Percentiles rank a stretch among this genome's conserved stretches.
Evolutionary conservation across 2,329 filamentous ascomycete genomes (phyloP).

Genomic region (Epichloe aotearoae): DNA sequence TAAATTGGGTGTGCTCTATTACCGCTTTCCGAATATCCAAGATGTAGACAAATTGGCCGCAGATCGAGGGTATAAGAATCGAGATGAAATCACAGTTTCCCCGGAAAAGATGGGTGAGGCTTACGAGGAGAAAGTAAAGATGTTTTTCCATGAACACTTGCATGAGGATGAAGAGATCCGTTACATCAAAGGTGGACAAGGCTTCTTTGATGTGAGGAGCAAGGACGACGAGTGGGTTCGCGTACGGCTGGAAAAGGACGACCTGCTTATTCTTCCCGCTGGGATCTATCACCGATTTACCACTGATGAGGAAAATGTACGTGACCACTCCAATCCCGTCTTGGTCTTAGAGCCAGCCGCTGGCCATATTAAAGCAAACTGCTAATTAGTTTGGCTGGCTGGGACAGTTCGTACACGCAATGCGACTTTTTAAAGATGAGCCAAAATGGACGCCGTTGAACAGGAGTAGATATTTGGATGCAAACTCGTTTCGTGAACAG

Average conservation of each 20-base stretch:
- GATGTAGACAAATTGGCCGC: conserved; percentile 62
- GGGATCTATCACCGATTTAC: conserved; percentile 98
- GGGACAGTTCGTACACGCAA: conserved; percentile 76
- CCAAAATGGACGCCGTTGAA: conserved; percentile 97
- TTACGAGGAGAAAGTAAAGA: conserved; percentile 90
- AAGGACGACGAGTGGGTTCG: conserved; percentile 79
- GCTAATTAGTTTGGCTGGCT: not conserved
- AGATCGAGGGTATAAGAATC: conserved; percentile 78
- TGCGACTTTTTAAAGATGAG: conserved; percentile 95
- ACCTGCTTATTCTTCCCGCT: conserved; percentile 84
- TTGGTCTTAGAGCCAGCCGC: not conserved
- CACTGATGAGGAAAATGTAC: conserved; percentile 78
- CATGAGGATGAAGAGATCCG: conserved; percentile 98
- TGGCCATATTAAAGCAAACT: not conserved
- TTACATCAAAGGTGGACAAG: conserved; percentile 77
- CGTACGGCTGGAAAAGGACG: conserved; percentile 69
- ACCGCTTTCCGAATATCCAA: conserved; percentile 47
- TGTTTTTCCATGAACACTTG: conserved; percentile 88
- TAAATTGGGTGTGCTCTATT: conserved; percentile 70
- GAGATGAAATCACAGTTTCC: conserved; percentile 83
- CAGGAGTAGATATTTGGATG: conserved; percentile 61
- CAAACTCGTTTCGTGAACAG: conserved; percentile 63
- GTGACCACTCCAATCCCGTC: conserved; percentile 17
- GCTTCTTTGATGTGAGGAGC: conserved; percentile 86
- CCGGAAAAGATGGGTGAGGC: conserved; percentile 70